Conservation (phyloP, 2,329 filamentous ascomycete genomes). For the Monosporascus sp. region DNA sequence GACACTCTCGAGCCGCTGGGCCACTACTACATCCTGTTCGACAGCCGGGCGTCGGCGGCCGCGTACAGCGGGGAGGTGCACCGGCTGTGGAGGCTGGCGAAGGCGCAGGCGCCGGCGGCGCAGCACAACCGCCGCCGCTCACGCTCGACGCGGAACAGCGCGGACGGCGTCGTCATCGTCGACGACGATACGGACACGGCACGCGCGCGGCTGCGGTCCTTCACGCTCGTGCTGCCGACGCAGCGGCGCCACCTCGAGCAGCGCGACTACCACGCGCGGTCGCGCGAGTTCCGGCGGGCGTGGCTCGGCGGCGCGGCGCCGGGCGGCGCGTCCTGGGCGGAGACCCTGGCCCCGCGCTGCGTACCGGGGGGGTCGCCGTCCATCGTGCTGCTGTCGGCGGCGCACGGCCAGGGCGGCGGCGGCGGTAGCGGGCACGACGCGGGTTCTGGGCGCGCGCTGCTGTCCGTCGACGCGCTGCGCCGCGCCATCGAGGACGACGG, state of each 20-base stretch:
- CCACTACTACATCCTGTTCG: conserved; percentile 68
- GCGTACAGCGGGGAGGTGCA: conserved; percentile 54
- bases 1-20: conserved; percentile 58
- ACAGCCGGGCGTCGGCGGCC: conserved; percentile 50
- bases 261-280: conserved; percentile 5
- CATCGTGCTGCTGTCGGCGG: background rate
- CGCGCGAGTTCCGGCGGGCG: background rate
- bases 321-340: background rate
- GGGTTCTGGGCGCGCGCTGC: too few species aligned
- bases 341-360: background rate
- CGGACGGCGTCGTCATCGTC: background rate
- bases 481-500: conserved; percentile 39
- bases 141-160: background rate
- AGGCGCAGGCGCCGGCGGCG: conserved; percentile 33
- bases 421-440: conserved; percentile 6
- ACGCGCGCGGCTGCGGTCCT: conserved; percentile 16
- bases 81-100: conserved; percentile 44
- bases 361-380: background rate
- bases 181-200: conserved; percentile 13
- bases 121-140: conserved; percentile 10
- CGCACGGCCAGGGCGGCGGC: conserved; percentile 7
- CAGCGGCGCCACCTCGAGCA: conserved; percentile 16
- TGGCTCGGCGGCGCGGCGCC: background rate
- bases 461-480: conserved; percentile 28
- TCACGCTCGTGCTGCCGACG: conserved; percentile 29